Evolutionary conservation across 208 protist genomes (phyloP), one percentile per base, ranked within the genome.

Genomic region (Leishmania mexicana): DNA sequence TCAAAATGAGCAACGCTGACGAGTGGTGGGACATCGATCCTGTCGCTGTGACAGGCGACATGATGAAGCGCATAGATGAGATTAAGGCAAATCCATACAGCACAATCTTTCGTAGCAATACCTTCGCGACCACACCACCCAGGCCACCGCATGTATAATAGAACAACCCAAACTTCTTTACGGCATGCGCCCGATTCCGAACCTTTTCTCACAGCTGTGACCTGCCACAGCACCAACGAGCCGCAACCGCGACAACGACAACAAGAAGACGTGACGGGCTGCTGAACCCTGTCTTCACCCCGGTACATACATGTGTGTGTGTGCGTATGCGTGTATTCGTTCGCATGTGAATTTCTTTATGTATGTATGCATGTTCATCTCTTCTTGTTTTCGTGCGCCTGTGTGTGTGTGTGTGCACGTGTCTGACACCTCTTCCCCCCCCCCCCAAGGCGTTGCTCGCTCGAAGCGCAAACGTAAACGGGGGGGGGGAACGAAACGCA

Each of bases 1-100:
- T 94, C 68, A 97, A 93, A 80, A 91, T 97, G 90, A 93, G 90
- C 81, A 97, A 97, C 80, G 90, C 90, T 21, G 88, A 94, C 54
- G 83, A 92, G 75, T 97, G 94, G 93, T 95, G 87, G 85, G 65
- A 80, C 51, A 81, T 96, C 60, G 89, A 96, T 77, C 88, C 92
- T 5, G 89, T 90, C 1, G 65, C 81, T 10, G 89, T 93, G 31
- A 85, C 89, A 60, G 67, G 65, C 40, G 87, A 83, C 38, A 87
- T 88, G 74, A 80, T 49, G 51, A 49, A 76, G 54, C 80, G 42
- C 15, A 79, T 83, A 45, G 71, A 85, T 11, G 54, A 11, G 47
- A 80, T 94, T 70, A 65, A 72, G 38, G 70, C 75, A 15, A 92
- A 91, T 78, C 87, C 81, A 28, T 90, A 83, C 76, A 81, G 53